These are phyloP conservation scores for Penicillium daleae DNA, from an alignment of 495 filamentous ascomycete species.

Conservation along the genomic window DNA sequence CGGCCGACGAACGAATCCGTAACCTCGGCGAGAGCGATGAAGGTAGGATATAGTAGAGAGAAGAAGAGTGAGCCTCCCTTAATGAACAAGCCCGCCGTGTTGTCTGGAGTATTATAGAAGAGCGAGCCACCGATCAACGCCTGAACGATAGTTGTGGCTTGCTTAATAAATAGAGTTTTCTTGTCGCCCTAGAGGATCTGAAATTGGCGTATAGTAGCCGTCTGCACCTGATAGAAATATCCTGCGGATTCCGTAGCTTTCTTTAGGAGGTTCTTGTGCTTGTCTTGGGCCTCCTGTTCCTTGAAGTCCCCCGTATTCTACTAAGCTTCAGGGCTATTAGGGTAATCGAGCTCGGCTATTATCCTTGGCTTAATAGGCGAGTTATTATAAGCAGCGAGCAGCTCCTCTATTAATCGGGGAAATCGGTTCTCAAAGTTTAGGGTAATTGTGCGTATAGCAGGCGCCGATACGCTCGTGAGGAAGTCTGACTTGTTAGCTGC, in stretches of 20 bases:
- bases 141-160: constrained; percentile 38
- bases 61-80: constrained; percentile 64
- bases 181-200: constrained; percentile 61
- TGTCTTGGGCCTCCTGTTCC: constrained; percentile 43
- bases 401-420: constrained; percentile 42
- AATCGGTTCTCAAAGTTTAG: constrained; percentile 32
- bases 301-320: constrained; percentile 49
- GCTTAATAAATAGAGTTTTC: constrained; percentile 59
- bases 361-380: constrained; percentile 36
- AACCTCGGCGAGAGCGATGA: constrained; percentile 71
- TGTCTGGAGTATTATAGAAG: constrained; percentile 39
- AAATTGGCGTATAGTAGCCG: constrained; percentile 42
- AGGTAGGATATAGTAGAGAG: constrained; percentile 67
- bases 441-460: constrained; percentile 56
- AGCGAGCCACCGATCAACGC: constrained; percentile 40
- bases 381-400: constrained; percentile 39
- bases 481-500: constrained; percentile 69
- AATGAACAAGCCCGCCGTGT: constrained; percentile 47
- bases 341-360: constrained; percentile 51
- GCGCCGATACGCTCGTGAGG: constrained; percentile 69
- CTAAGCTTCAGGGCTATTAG: constrained; percentile 39
- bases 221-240: constrained; percentile 34
- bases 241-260: constrained; percentile 17
- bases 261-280: constrained; percentile 35
- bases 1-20: constrained; percentile 66